Base-by-base conservation (phyloP, 805 yeast genomes). In the Metschnikowia cubensis region DNA sequence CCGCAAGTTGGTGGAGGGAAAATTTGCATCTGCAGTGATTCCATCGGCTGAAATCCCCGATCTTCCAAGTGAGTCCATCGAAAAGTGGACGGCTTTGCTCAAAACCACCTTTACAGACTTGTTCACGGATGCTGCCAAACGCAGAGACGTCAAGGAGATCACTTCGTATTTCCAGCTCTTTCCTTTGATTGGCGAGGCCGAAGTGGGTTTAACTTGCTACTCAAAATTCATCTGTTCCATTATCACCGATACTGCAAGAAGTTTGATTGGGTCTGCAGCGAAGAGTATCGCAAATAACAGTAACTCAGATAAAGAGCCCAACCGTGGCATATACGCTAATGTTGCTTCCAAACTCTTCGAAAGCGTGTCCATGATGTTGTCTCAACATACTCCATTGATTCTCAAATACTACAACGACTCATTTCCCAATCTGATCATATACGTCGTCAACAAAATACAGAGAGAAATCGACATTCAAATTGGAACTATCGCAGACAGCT, bases 391-490 rank as follows among this genome's bases (percentile, higher is more conserved):
- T 0, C 85, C 84, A 10, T 78, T 94, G 36, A 89, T 94, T 25
- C 79, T 77, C 38, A 76, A 75, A 44, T 85, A 84, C 62, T 94
- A 94, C 62, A 58, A 62, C 4, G 53, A 57, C 3, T 61, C 70
- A 0, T 96, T 92, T 17, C 69, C 70, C 2, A 54, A 69, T 8
- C 83, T 84, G 14, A 83, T 91, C 74, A 69, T 77, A 2, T 76
- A 76, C 33, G 90, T 92, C 8, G 76, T 91, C 57, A 81, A 79
- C 17, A 80, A 80, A 45, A 84, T 94, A 32, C 96, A 92, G 67
- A 73, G 80, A 45, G 99, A 94, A 62, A 84, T 94, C 31, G 99
- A 94, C 62, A 75, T 91, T n/a, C 99, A 94, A 62, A 85, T 92
- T 22, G 95, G 96, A 0, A 73, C 94, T 40, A 87, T 94, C 3